A percentile compares a stretch with the other conserved stretches of the same genome.
These are phyloP conservation scores for Malus sylvestris DNA, from an alignment of 306 rosid species.

Conservation along the genomic window DNA sequence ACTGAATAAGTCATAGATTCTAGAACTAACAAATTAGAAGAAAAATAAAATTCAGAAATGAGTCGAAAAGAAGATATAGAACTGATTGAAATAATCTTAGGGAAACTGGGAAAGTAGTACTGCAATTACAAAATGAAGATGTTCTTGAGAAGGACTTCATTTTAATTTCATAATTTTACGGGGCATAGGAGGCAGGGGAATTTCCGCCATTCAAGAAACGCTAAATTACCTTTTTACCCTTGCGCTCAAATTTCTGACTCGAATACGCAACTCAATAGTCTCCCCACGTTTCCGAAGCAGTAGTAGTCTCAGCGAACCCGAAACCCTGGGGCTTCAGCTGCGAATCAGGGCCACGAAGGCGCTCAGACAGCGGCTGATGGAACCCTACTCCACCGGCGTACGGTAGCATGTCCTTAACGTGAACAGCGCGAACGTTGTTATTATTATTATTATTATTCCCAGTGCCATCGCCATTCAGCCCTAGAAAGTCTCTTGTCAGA, in stretches of 20 bases:
- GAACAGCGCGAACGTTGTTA: not conserved
- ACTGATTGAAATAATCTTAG: not conserved
- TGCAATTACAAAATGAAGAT: not conserved
- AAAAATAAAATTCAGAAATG: not conserved
- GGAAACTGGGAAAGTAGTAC: not conserved
- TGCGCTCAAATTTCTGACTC: not conserved
- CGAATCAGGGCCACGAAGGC: constrained; percentile 22
- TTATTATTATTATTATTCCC: not conserved
- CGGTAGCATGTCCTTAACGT: constrained; percentile 54
- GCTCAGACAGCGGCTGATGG: constrained; percentile 4
- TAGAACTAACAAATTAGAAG: not conserved
- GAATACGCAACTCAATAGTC: constrained; percentile 25
- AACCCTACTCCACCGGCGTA: constrained; percentile 49
- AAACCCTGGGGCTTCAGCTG: constrained; percentile 45
- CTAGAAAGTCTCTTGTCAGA: constrained; percentile 84
- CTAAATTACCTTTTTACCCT: constrained; percentile 7
- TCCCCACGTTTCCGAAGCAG: constrained; percentile 59
- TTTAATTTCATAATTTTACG: not conserved
- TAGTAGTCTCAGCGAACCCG: constrained; percentile 42
- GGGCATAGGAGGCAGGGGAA: not conserved
- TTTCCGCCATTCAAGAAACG: not conserved
- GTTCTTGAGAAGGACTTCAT: not conserved
- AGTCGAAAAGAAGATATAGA: not conserved
- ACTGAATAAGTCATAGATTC: not conserved
- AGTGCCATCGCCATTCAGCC: constrained; percentile 41